Conservation (phyloP, 768 basidiomycete genomes). For the Kwoniella dendrophila region DNA sequence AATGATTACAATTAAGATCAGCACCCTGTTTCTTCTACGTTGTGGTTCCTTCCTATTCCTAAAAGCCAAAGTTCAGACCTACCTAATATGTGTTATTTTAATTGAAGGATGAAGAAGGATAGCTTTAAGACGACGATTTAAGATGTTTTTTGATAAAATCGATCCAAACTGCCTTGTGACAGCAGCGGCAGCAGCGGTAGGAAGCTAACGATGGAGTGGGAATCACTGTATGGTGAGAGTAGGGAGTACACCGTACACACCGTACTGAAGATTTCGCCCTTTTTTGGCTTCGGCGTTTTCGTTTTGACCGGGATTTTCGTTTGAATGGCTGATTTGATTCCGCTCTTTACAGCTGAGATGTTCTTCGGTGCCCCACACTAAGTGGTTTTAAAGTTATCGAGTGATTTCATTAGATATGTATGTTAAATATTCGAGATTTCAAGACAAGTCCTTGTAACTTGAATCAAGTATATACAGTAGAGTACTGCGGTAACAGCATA, state of each 20-base stretch:
- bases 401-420: too few species aligned
- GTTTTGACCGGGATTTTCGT: background rate
- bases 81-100: constrained; percentile 18
- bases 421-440: too few species aligned
- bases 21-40: background rate
- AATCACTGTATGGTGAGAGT: constrained; percentile 3
- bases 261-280: constrained; percentile 10
- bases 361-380: constrained; percentile 9
- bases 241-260: background rate
- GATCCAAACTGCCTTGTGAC: too few species aligned
- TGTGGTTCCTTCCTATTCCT: background rate
- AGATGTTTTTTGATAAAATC: constrained; percentile 18
- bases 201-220: background rate
- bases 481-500: too few species aligned
- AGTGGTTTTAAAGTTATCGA: background rate
- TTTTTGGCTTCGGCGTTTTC: constrained; percentile 29
- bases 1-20: background rate
- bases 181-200: too few species aligned
- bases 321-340: constrained; percentile 2
- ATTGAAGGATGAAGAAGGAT: constrained; percentile 28
- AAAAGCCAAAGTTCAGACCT: background rate
- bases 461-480: too few species aligned
- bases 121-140: background rate
- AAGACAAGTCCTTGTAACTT: background rate
- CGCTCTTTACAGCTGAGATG: background rate